Evolutionary conservation across 2,329 filamentous ascomycete species (phyloP).

Genomic region (Verticillium isaacii): DNA sequence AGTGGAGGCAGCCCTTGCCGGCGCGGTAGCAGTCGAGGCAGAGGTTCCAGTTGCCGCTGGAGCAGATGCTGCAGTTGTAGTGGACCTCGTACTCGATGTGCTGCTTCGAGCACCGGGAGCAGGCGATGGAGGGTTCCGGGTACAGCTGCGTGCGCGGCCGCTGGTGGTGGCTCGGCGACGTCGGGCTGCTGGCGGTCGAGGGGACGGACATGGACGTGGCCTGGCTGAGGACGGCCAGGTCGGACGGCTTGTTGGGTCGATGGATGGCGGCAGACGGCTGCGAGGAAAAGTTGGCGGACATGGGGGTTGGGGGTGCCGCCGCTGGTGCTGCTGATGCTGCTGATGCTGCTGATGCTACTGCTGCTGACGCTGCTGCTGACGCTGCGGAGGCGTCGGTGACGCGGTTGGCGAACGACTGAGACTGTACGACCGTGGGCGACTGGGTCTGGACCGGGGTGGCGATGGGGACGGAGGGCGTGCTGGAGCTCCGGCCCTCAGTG

Average conservation of each 20-base stretch:
- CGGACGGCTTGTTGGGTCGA: conserved; percentile 29
- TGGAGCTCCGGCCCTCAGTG: conserved; percentile 37
- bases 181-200: conserved; percentile 26
- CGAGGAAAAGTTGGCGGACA: conserved; percentile 11
- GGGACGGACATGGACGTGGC: conserved; percentile 22
- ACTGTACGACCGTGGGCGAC: conserved; percentile 10
- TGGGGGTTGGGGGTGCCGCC: not conserved
- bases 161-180: conserved; percentile 27
- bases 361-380: not conserved
- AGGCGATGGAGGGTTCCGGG: conserved; percentile 68
- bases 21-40: conserved; percentile 76
- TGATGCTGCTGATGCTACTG: no score
- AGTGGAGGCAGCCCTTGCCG: conserved; percentile 74
- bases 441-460: conserved; percentile 13
- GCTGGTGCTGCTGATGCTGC: no score
- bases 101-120: conserved; percentile 62
- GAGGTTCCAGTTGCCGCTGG: conserved; percentile 68
- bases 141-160: conserved; percentile 47
- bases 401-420: conserved; percentile 31
- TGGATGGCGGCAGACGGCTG: conserved; percentile 10
- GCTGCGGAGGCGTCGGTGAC: conserved; percentile 13
- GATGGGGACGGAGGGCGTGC: conserved; percentile 26
- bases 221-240: conserved; percentile 31
- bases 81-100: conserved; percentile 84
- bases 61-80: conserved; percentile 73